Base-by-base conservation (phyloP, 2,329 filamentous ascomycete genomes). In the Colletotrichum sublineola region DNA sequence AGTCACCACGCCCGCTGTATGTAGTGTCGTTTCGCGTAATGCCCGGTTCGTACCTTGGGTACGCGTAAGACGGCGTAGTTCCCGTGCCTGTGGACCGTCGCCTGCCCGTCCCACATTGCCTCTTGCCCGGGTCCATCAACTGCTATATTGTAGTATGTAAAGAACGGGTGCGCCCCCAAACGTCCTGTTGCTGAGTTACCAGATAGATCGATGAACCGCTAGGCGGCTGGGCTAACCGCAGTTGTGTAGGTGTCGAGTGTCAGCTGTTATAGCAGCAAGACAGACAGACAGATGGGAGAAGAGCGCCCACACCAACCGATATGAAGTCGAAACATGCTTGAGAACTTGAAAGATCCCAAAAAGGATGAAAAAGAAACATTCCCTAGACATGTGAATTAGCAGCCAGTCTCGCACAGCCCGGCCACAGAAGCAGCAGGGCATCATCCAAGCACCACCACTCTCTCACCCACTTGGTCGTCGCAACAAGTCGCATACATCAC, bases 1-100 rank as follows among this genome's bases (percentile, higher is more conserved):
- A 57, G 53, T 50, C 57, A 61, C 55, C 61, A 64, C 70, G 60
- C 66, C 70, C 60, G 53, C 60, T 64, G 67, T 42, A 44, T 2
- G 42, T 42, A 20, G 18, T 20, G 50, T 31, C n/a, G 69, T 64
- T 69, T 72, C 53, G 55, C 60, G 66, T 66, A 72, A 65, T 69
- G 70, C 66, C 66, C 70, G 70, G 60, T 61, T 46, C 46, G 60
- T 46, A n/a, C 20, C 44, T 46, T n/a, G 2, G 18, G 8, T 46
- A 36, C 5, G 18, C 60, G 66, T 56, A 56, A 46, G 38, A n/a
- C 14, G 69, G 53, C 55, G 55, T 58, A 65, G 70, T 72, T 66
- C 24, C 60, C 46, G 66, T 61, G 68, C 65, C 50, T 68, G 44
- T 63, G 64, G 53, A 52, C 65, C 58, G 52, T 36, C 53, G 52